A percentile compares a stretch with the other conserved stretches of the same genome.
Evolutionary conservation across 805 yeast genomes (phyloP).

Genomic region (Zygoascus bituminiphila): DNA sequence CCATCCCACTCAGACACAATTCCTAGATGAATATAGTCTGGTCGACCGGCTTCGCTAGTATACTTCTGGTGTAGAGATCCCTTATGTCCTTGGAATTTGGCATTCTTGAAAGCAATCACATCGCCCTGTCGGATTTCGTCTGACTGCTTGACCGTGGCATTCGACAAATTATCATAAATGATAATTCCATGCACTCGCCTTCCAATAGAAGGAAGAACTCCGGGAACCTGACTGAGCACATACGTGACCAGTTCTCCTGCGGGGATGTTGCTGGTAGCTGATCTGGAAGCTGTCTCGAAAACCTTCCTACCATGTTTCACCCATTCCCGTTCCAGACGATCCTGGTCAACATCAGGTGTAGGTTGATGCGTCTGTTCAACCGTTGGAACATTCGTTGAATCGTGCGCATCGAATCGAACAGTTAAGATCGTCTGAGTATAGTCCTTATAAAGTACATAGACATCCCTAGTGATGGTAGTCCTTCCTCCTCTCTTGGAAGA

Average conservation of each 20-base stretch:
- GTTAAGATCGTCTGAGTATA: conserved; percentile 59
- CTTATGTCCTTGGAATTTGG: conserved; percentile 60
- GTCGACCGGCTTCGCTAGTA: conserved; percentile 48
- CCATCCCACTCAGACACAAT: conserved; percentile 69
- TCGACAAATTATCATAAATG: conserved; percentile 48
- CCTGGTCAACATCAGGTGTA: conserved; percentile 40
- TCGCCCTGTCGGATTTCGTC: conserved; percentile 80
- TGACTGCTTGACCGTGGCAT: conserved; percentile 41
- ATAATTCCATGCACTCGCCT: conserved; percentile 64
- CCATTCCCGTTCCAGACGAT: conserved; percentile 42
- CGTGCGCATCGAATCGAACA: conserved; percentile 44
- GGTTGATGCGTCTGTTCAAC: conserved; percentile 30
- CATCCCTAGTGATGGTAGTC: conserved; percentile 45
- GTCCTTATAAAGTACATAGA: conserved; percentile 65
- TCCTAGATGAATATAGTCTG: conserved; percentile 45
- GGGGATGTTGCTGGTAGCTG: neutral
- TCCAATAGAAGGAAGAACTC: conserved; percentile 51
- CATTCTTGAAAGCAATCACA: conserved; percentile 65
- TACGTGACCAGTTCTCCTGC: conserved; percentile 23
- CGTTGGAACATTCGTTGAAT: conserved; percentile 44
- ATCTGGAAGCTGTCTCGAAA: conserved; percentile 34
- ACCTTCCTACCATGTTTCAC: conserved; percentile 44
- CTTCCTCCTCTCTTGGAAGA: conserved; percentile 52
- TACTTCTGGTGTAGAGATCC: conserved; percentile 50
- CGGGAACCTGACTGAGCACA: conserved; percentile 32